Percentiles rank a stretch among this genome's conserved stretches.
These are phyloP conservation scores for Beauveria sp. DNA, from an alignment of 2,329 filamentous ascomycete species.

Conservation along the genomic window DNA sequence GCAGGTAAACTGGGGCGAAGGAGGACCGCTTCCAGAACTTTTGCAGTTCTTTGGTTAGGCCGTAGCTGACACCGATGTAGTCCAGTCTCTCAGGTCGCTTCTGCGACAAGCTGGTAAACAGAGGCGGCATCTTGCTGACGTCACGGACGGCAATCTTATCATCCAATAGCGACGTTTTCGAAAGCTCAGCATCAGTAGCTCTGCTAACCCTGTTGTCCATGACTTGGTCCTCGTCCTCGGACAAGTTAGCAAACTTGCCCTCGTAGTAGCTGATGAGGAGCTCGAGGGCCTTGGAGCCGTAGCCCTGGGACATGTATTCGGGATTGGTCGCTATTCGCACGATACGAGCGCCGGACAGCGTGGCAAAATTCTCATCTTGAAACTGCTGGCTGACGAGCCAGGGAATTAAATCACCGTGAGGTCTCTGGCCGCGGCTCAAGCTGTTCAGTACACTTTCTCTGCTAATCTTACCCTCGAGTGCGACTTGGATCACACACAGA, in stretches of 20 bases:
- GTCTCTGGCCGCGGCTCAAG: constrained; percentile 79
- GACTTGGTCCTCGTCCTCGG: constrained; percentile 55
- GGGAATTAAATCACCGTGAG: constrained; percentile 87
- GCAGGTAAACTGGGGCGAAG: constrained; percentile 85
- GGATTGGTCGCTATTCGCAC: constrained; percentile 96
- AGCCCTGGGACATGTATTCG: constrained; percentile 87
- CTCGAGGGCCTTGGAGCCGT: constrained; percentile 80
- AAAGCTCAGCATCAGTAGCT: constrained; percentile 75
- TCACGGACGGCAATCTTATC: constrained; percentile 89
- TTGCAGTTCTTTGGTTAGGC: constrained; percentile 77
- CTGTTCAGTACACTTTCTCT: constrained; percentile 85
- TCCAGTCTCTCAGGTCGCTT: constrained; percentile 73
- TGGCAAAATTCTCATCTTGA: constrained; percentile 93
- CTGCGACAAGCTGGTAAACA: constrained; percentile 84
- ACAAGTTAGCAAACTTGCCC: constrained; percentile 79
- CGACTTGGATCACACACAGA: constrained; percentile 88
- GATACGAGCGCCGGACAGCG: constrained; percentile 81
- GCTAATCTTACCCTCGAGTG: constrained; percentile 91
- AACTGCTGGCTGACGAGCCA: constrained; percentile 98
- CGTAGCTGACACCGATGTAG: constrained; percentile 93
- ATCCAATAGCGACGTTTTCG: constrained; percentile 65
- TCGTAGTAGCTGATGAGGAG: constrained; percentile 90
- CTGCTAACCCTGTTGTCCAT: constrained; percentile 61
- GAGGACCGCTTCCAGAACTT: constrained; percentile 91
- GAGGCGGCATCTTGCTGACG: constrained; percentile 82